Evolutionary conservation across 495 filamentous ascomycete species (phyloP).

Genomic region (Penicillium roqueforti): DNA sequence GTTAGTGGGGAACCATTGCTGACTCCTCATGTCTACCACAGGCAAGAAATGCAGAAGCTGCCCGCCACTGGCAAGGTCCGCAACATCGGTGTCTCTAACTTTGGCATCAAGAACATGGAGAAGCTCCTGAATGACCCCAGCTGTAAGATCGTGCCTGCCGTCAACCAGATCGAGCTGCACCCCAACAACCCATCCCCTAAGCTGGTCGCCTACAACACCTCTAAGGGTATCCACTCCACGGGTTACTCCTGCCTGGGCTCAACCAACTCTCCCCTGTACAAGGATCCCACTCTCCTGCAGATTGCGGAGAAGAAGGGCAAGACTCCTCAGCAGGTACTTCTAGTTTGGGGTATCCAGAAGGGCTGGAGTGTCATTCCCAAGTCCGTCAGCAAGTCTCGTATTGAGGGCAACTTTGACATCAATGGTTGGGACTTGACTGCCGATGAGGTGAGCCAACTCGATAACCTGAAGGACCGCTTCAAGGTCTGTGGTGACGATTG

Average conservation of each 20-base stretch:
- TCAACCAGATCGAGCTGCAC: constrained; percentile 93
- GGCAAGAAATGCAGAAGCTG: constrained; percentile 77
- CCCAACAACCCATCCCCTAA: constrained; percentile 76
- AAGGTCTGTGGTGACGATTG: constrained; percentile 69
- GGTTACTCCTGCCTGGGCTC: constrained; percentile 67
- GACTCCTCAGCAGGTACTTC: constrained; percentile 63
- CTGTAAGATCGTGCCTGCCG: constrained; percentile 66
- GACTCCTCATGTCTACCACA: constrained; percentile 9
- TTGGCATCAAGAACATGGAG: constrained; percentile 57
- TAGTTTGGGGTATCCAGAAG: constrained; percentile 66
- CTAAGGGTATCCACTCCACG: constrained; percentile 65
- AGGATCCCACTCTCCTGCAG: constrained; percentile 54
- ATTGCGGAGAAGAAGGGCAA: constrained; percentile 62
- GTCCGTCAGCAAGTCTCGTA: constrained; percentile 57
- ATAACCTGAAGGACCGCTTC: constrained; percentile 62
- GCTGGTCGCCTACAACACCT: constrained; percentile 65
- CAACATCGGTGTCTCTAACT: constrained; percentile 66
- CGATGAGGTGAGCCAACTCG: constrained; percentile 60
- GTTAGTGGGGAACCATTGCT: neutral
- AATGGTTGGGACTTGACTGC: constrained; percentile 63
- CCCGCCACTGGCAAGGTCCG: constrained; percentile 72
- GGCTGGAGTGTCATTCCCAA: constrained; percentile 73
- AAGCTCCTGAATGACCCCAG: constrained; percentile 52
- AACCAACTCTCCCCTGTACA: constrained; percentile 51
- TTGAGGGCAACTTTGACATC: constrained; percentile 61